Evolutionary conservation across 495 filamentous ascomycete genomes (phyloP).

Genomic region (Viridothelium virens): DNA sequence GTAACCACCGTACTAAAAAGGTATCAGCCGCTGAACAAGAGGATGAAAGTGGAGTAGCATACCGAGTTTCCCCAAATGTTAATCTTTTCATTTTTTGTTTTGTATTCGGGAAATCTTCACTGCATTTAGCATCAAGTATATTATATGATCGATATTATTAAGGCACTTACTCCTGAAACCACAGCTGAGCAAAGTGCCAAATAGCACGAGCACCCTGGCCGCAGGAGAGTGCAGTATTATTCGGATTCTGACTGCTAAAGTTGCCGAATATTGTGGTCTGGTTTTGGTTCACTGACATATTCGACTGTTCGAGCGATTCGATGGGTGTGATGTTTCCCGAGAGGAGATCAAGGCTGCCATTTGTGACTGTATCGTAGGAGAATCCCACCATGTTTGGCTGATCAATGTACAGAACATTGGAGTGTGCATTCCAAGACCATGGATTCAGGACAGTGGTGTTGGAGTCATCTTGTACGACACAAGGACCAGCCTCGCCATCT

Average conservation of each 20-base stretch:
- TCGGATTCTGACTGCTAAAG: background rate
- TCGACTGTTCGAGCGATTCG: background rate
- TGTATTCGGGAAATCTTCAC: constrained; percentile 3
- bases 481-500: constrained; percentile 23
- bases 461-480: constrained; percentile 21
- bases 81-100: constrained; percentile 2
- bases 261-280: background rate
- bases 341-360: constrained; percentile 31
- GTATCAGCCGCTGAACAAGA: background rate
- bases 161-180: constrained; percentile 8
- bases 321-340: constrained; percentile 17
- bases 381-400: constrained; percentile 2
- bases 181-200: constrained; percentile 2
- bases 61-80: constrained; percentile 5
- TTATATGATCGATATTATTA: no score
- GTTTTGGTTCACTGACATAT: background rate
- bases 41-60: background rate
- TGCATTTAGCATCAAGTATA: background rate
- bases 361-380: background rate
- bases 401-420: constrained; percentile 6
- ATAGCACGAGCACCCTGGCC: constrained; percentile 6
- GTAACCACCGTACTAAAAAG: constrained; percentile 19
- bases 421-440: constrained; percentile 25
- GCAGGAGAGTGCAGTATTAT: background rate
- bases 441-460: constrained; percentile 36